Evolutionary conservation across 768 basidiomycete genomes (phyloP).

Genomic region (Pleurotus citrinopileatus): DNA sequence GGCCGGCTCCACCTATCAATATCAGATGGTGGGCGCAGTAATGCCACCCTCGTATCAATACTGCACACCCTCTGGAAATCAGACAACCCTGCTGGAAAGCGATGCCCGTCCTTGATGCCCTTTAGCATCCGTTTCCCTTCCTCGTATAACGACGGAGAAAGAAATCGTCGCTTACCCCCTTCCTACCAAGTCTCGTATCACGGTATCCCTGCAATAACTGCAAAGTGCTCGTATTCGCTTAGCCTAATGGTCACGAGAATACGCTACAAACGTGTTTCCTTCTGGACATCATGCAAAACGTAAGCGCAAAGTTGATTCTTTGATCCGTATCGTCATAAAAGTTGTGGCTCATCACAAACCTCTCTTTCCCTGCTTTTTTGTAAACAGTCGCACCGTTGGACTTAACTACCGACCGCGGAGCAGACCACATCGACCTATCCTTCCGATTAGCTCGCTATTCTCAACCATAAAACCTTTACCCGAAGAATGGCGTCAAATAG

Average conservation of each 20-base stretch:
- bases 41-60: conserved; percentile 26
- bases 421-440: conserved; percentile 52
- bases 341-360: not conserved
- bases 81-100: conserved; percentile 15
- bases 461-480: conserved; percentile 58
- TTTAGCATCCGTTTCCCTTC: conserved; percentile 34
- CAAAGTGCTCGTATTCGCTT: conserved; percentile 6
- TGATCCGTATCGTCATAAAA: not conserved
- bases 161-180: conserved; percentile 31
- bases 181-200: conserved; percentile 35
- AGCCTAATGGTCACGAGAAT: conserved; percentile 10
- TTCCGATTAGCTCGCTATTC: conserved; percentile 47
- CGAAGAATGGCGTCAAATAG: conserved; percentile 62
- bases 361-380: not conserved
- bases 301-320: not conserved
- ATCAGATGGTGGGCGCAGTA: conserved; percentile 30
- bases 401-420: conserved; percentile 53
- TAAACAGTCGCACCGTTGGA: conserved; percentile 45
- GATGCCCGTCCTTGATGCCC: conserved; percentile 36
- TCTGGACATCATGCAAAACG: conserved; percentile 10
- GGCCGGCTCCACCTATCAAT: conserved; percentile 33
- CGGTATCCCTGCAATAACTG: conserved; percentile 17
- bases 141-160: conserved; percentile 27
- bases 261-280: conserved; percentile 8
- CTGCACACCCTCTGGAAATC: conserved; percentile 28